Evolutionary conservation across 306 rosid genomes (phyloP).

Genomic region (Sicyos edulis): DNA sequence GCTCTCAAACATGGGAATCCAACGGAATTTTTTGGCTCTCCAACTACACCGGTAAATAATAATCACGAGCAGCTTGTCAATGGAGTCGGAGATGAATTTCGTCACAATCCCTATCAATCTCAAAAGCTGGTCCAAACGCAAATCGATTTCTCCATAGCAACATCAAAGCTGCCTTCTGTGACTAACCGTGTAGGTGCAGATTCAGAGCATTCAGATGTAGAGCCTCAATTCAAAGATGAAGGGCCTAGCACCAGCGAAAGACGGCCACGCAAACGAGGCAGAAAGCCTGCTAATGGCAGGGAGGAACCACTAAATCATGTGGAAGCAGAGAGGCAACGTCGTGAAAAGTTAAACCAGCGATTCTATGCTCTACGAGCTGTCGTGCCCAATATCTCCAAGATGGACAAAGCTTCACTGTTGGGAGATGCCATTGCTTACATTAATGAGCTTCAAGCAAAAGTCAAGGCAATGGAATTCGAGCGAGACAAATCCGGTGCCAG

Average conservation of each 20-base stretch:
- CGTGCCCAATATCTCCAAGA: conserved; percentile 91
- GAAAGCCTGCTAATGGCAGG: conserved; percentile 90
- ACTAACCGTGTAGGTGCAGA: conserved; percentile 36
- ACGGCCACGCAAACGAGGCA: conserved; percentile 87
- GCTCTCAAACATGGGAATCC: conserved; percentile 46
- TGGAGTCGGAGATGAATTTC: conserved; percentile 51
- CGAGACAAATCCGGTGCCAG: conserved; percentile 37
- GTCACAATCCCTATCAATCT: conserved; percentile 39
- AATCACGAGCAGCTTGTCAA: conserved; percentile 34
- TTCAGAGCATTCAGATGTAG: conserved; percentile 66
- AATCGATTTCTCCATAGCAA: conserved; percentile 75
- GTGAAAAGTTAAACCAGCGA: conserved; percentile 94
- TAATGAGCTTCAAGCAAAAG: conserved; percentile 73
- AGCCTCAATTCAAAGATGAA: conserved; percentile 70
- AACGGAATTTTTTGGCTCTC: conserved; percentile 34
- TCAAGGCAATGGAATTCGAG: conserved; percentile 60
- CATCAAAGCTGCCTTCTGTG: conserved; percentile 41
- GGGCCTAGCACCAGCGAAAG: conserved; percentile 43
- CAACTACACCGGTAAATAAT: conserved; percentile 28
- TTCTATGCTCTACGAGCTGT: conserved; percentile 85
- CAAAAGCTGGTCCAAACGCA: conserved; percentile 57
- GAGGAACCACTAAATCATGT: conserved; percentile 37
- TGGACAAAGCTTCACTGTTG: conserved; percentile 92
- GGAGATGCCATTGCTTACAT: conserved; percentile 94
- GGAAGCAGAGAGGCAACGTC: conserved; percentile 96